Conservation (phyloP, 2,329 filamentous ascomycete genomes). For the Setomelanomma holmii region DNA sequence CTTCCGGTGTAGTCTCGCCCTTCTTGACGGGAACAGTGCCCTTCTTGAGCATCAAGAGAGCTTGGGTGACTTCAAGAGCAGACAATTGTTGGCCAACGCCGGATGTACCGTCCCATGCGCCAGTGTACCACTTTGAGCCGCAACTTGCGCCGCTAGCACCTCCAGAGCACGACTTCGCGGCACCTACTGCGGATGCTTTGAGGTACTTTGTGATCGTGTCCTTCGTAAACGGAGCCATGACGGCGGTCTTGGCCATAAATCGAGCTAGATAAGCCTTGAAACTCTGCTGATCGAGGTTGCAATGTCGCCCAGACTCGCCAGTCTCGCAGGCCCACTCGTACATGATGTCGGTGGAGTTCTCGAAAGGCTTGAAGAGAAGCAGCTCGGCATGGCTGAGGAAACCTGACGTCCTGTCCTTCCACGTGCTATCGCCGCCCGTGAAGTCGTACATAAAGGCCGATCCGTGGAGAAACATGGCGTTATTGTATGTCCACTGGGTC, state of each 20-base stretch:
- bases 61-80: constrained; percentile 55
- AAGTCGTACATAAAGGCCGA: constrained; percentile 65
- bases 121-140: constrained; percentile 55
- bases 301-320: constrained; percentile 52
- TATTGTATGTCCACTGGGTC: constrained; percentile 65
- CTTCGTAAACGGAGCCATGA: constrained; percentile 53
- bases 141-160: constrained; percentile 50
- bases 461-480: constrained; percentile 62
- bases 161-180: constrained; percentile 54
- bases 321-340: constrained; percentile 73
- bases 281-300: constrained; percentile 73
- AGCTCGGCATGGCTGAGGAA: constrained; percentile 59
- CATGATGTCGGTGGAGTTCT: constrained; percentile 63
- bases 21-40: constrained; percentile 38
- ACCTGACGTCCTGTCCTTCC: constrained; percentile 65
- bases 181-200: constrained; percentile 51
- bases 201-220: constrained; percentile 49
- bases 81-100: constrained; percentile 55
- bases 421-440: constrained; percentile 56
- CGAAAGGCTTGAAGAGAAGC: constrained; percentile 62
- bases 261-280: constrained; percentile 80
- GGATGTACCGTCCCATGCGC: constrained; percentile 49
- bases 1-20: constrained; percentile 23
- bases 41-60: constrained; percentile 48
- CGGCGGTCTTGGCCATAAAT: constrained; percentile 61